Base-by-base conservation (phyloP, 805 yeast genomes). In the Yarrowia sp. region DNA sequence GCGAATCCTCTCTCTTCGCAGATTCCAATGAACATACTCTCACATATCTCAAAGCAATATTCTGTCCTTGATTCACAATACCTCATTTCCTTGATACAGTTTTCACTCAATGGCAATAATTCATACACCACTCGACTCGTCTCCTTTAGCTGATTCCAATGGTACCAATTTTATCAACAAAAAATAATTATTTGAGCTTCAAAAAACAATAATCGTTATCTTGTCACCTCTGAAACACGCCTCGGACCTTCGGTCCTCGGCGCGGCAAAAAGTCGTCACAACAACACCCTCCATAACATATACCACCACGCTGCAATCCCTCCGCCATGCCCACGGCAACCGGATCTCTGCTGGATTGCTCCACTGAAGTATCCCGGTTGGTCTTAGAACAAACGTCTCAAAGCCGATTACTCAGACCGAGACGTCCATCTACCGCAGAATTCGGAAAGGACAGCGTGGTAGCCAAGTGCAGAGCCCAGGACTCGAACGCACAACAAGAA, bases 401-500 rank as follows among this genome's bases (percentile, higher is more conserved):
- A 58, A 44, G 51, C 50, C 64, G 64, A 58, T 58, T 58, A 58
- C 64, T 58, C 64, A 58, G 51, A 43, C 51, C 64, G 64, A 58
- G 64, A 58, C 41, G 51, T 17, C 64, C 31, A 58, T 58, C 64
- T 43, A 58, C 64, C 64, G 64, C 64, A 18, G 51, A 58, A 58
- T 58, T 58, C 64, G 64, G 64, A 43, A 58, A 58, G 64, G 64
- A 58, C 64, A 58, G 36, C 64, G 35, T 43, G 44, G 51, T 35
- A 18, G 51, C 51, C 43, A 18, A 44, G 51, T 58, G 50, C 51
- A 58, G 64, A 58, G 64, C 32, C 64, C 77, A 85, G 85, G 61
- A 79, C 86, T 1, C 79, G 83, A 45, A 89, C 88, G 69, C 98
- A 98, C 45, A 98, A 93, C 76, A 89, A 96, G 10, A 83, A 97